These are phyloP conservation scores for Bimuria novae-zelandiae DNA, from an alignment of 2,329 filamentous ascomycete genomes.

Conservation along the genomic window DNA sequence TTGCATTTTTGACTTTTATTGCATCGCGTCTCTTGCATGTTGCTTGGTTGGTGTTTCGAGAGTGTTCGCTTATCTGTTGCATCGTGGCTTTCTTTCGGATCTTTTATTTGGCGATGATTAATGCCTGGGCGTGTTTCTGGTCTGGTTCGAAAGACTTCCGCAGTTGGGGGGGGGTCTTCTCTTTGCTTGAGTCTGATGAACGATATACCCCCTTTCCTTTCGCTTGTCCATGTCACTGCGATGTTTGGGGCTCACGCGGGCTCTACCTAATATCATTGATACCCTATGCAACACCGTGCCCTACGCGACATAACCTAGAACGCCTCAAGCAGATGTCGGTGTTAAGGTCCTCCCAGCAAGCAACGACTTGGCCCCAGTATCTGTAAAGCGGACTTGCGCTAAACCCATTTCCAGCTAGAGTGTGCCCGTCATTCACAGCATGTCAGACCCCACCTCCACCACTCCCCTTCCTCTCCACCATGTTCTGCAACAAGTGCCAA, in stretches of 20 bases:
- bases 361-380: no score
- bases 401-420: background rate
- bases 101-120: background rate
- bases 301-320: no score
- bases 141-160: background rate
- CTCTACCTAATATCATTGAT: background rate
- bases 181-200: background rate
- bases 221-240: background rate
- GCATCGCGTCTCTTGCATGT: background rate
- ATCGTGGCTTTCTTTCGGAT: background rate
- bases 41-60: background rate
- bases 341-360: no score
- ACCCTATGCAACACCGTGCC: background rate
- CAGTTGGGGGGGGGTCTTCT: background rate
- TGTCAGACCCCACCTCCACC: no score
- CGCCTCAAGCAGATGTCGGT: no score
- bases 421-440: background rate
- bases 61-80: background rate
- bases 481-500: conserved; percentile 23
- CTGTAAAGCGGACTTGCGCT: no score
- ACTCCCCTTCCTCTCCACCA: conserved; percentile 1
- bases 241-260: no score
- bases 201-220: conserved; percentile 7
- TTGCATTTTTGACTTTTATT: background rate
- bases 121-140: background rate